Percentiles rank a stretch among this genome's conserved stretches.
phyloP scores from a whole-genome alignment of 1,284 basidiomycete genomes.

The Cutaneotrichosporon mucoides region DNA sequence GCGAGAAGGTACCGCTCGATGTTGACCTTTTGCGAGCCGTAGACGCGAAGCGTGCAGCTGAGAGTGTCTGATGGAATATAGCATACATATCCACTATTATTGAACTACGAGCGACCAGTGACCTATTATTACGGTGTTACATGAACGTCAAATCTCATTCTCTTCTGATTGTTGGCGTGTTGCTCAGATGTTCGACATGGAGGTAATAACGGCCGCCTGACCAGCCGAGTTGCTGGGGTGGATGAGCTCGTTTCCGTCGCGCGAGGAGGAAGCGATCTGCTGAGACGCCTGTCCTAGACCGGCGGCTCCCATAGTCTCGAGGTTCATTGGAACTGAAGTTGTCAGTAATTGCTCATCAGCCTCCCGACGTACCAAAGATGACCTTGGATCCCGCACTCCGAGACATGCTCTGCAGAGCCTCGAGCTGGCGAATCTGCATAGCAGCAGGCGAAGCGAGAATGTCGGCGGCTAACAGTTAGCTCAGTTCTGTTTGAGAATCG shows the following conservation, averaged over 20 bases:
- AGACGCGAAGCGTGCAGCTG: slow-evolving; percentile 21
- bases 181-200: not conserved
- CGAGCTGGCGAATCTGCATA: slow-evolving; percentile 95
- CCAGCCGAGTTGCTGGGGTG: not conserved
- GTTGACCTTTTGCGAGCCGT: slow-evolving; percentile 42
- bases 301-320: slow-evolving; percentile 44
- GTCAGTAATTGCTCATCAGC: too few species aligned
- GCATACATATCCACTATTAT: not conserved
- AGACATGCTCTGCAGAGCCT: slow-evolving; percentile 69
- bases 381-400: slow-evolving; percentile 61
- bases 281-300: slow-evolving; percentile 28
- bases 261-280: slow-evolving; percentile 39
- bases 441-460: slow-evolving; percentile 88
- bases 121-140: not conserved
- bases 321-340: slow-evolving; percentile 42
- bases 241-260: slow-evolving; percentile 7
- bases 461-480: slow-evolving; percentile 33
- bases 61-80: not conserved
- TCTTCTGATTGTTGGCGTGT: not conserved
- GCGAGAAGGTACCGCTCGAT: slow-evolving; percentile 58
- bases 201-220: not conserved
- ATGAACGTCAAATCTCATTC: too few species aligned
- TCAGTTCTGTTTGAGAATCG: not conserved
- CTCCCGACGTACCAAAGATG: slow-evolving; percentile 8
- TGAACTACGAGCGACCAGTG: not conserved